Evolutionary conservation across 2,329 filamentous ascomycete genomes (phyloP).

Genomic region (Fusarium oligoseptatum): DNA sequence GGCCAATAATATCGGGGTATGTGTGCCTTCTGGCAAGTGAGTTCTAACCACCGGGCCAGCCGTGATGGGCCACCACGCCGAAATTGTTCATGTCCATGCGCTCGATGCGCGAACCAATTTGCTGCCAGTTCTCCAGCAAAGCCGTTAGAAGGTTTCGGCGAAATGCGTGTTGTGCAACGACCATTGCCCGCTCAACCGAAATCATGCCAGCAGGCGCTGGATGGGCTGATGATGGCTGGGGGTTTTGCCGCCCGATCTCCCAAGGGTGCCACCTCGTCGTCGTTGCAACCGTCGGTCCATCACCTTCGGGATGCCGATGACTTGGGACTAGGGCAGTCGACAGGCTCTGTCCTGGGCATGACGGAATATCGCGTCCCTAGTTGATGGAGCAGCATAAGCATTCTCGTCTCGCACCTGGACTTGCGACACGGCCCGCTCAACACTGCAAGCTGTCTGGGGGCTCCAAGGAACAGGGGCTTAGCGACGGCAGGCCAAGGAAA

Average conservation of each 20-base stretch:
- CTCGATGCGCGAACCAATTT: slow-evolving; percentile 3
- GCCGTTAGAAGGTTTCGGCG: slow-evolving; percentile 7
- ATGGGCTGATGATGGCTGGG: slow-evolving; percentile 22
- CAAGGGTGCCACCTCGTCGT: background rate
- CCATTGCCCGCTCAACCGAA: slow-evolving; percentile 15
- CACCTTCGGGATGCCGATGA: slow-evolving; percentile 3
- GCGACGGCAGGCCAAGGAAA: slow-evolving; percentile 9
- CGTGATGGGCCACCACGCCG: background rate
- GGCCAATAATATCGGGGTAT: background rate
- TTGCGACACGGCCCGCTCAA: slow-evolving; percentile 22
- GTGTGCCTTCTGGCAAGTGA: background rate
- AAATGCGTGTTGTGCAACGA: slow-evolving; percentile 10
- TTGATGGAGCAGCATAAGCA: slow-evolving; percentile 16
- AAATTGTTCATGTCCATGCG: background rate
- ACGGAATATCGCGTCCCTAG: slow-evolving; percentile 1
- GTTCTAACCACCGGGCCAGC: background rate
- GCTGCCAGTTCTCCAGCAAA: slow-evolving; percentile 1
- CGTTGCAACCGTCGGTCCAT: background rate
- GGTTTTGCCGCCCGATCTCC: slow-evolving; percentile 15
- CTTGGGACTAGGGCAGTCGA: slow-evolving; percentile 3
- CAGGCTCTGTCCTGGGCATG: slow-evolving; percentile 1
- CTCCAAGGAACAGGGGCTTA: slow-evolving; percentile 22
- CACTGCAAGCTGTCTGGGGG: slow-evolving; percentile 25
- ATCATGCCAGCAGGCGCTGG: slow-evolving; percentile 22
- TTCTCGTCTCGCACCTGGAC: slow-evolving; percentile 13